These are phyloP conservation scores for Margaritispora aquatica DNA, from an alignment of 495 filamentous ascomycete genomes.

Conservation along the genomic window DNA sequence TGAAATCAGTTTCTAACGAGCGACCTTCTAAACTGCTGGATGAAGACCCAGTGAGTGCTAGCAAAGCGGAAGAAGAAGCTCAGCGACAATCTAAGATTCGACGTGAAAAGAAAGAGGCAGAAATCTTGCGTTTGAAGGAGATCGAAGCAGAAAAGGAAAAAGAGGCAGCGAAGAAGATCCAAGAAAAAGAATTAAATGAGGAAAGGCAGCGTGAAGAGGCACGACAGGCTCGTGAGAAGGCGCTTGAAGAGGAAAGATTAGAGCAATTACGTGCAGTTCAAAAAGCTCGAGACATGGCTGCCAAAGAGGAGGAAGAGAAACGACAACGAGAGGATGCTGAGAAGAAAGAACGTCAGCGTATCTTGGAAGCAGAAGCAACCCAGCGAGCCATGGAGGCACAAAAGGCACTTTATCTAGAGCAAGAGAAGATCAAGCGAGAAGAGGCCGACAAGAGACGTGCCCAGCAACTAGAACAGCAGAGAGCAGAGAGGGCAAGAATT, in stretches of 20 bases:
- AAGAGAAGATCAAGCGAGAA: constrained; percentile 39
- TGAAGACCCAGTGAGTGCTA: constrained; percentile 12
- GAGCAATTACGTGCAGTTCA: constrained; percentile 26
- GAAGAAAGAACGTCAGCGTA: constrained; percentile 29
- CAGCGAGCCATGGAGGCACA: constrained; percentile 31
- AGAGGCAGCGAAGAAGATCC: constrained; percentile 23
- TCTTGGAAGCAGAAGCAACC: constrained; percentile 34
- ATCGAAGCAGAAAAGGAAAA: background rate
- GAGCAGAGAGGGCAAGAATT: constrained; percentile 24
- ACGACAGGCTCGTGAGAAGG: constrained; percentile 3
- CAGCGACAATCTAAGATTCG: constrained; percentile 32
- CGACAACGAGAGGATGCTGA: constrained; percentile 34
- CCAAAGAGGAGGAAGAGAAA: constrained; percentile 32
- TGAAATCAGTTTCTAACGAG: constrained; percentile 3
- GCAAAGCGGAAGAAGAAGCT: constrained; percentile 34
- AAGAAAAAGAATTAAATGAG: constrained; percentile 28
- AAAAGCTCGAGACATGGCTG: constrained; percentile 43
- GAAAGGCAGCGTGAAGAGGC: constrained; percentile 21
- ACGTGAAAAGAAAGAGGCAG: constrained; percentile 35
- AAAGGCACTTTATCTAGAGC: constrained; percentile 26
- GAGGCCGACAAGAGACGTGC: constrained; percentile 50
- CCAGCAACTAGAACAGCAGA: constrained; percentile 36
- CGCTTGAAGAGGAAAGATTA: constrained; percentile 23
- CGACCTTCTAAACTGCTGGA: constrained; percentile 9
- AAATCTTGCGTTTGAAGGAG: constrained; percentile 25